These are phyloP conservation scores for Trichophyton mentagrophytes DNA, from an alignment of 2,329 filamentous ascomycete genomes.

Conservation along the genomic window DNA sequence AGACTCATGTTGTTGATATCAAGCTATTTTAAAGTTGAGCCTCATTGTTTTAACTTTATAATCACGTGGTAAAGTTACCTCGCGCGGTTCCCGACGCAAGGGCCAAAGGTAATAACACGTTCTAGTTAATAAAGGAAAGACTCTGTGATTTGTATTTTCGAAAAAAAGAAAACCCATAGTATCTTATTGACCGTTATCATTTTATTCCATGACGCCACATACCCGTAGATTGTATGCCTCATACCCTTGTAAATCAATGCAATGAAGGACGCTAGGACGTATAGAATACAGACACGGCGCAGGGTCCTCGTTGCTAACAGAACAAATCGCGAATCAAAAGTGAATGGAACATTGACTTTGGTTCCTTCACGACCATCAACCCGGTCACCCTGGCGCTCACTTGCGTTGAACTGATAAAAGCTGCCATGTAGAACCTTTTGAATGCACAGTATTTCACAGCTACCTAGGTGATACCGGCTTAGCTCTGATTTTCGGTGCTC, in stretches of 20 bases:
- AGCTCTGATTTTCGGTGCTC: conserved; percentile 28
- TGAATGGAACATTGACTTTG: too few relatives aligned
- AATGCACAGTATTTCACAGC: not conserved
- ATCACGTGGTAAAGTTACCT: too few relatives aligned
- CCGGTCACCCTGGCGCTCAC: not conserved
- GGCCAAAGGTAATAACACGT: not conserved
- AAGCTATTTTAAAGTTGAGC: not conserved
- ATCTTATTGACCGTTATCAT: not conserved
- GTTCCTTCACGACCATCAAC: not conserved
- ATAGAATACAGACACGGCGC: not conserved
- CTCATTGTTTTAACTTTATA: too few relatives aligned
- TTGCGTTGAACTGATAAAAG: not conserved
- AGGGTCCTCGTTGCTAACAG: too few relatives aligned
- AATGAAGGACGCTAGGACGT: not conserved
- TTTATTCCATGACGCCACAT: not conserved
- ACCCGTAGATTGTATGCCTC: not conserved
- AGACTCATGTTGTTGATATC: not conserved
- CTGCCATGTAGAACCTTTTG: not conserved
- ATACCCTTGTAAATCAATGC: not conserved
- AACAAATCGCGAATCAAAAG: too few relatives aligned
- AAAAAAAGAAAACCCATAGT: not conserved
- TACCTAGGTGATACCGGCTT: not conserved
- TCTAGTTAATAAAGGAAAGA: not conserved
- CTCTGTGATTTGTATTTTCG: not conserved
- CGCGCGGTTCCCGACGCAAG: too few relatives aligned